Conservation (phyloP, 805 yeast genomes). For the Hanseniaspora clermontiae region DNA sequence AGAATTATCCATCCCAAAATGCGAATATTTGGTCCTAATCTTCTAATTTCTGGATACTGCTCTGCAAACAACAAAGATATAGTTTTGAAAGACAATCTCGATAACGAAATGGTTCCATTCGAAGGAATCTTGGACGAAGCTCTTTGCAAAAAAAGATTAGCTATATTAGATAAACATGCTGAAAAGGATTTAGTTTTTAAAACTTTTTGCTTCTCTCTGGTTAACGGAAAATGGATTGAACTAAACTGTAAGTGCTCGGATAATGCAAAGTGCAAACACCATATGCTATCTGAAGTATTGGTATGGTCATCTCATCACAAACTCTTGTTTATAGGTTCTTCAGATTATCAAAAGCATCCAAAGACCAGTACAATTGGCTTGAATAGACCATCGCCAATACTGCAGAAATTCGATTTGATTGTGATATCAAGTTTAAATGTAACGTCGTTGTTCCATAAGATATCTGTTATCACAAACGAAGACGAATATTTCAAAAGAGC, state of each 20-base stretch:
- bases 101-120: constrained; percentile 35
- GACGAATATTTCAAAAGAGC: constrained; percentile 3
- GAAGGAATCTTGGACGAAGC: neutral
- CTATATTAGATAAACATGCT: neutral
- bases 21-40: constrained; percentile 53
- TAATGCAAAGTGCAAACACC: constrained; percentile 38
- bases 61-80: constrained; percentile 27
- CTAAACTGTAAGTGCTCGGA: constrained; percentile 42
- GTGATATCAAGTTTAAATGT: constrained; percentile 44
- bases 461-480: neutral
- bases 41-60: constrained; percentile 48
- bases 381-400: constrained; percentile 20
- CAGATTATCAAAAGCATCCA: constrained; percentile 18
- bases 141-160: neutral
- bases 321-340: constrained; percentile 46
- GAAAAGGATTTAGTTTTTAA: constrained; percentile 18
- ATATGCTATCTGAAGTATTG: constrained; percentile 53
- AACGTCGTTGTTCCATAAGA: constrained; percentile 31
- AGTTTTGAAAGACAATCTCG: constrained; percentile 30
- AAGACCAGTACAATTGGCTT: neutral
- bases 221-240: constrained; percentile 45
- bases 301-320: constrained; percentile 73
- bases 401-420: constrained; percentile 35
- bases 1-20: constrained; percentile 45
- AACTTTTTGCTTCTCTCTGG: constrained; percentile 25